Conservation (phyloP, 129 eudicot species). For the Pittosporum tobira region DNA sequence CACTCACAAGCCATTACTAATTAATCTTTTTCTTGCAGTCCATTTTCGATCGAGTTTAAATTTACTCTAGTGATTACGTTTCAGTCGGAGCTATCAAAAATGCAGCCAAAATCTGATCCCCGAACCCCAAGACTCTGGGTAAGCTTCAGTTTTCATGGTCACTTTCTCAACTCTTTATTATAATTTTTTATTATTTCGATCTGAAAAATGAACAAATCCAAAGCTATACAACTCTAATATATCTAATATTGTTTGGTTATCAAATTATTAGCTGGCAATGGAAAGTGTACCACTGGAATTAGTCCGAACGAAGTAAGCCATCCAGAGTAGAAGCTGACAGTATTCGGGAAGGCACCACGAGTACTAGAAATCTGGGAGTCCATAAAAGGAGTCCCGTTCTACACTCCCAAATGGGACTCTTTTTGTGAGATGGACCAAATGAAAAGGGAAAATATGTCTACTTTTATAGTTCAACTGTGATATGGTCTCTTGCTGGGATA, state of each 20-base stretch:
- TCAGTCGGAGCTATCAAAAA: slow-evolving; percentile 47
- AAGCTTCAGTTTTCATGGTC: slow-evolving; percentile 12
- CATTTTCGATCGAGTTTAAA: slow-evolving; percentile 75
- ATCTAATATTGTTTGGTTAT: background rate
- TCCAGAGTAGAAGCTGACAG: too few relatives aligned
- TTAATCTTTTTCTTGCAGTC: slow-evolving; percentile 34
- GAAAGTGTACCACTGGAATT: slow-evolving; percentile 72
- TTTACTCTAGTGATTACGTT: slow-evolving; percentile 52
- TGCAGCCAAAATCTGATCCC: slow-evolving; percentile 56
- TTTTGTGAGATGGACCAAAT: too few relatives aligned
- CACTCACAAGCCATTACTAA: background rate
- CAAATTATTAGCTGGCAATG: slow-evolving; percentile 52
- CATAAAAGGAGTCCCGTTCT: too few relatives aligned
- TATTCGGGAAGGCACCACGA: too few relatives aligned
- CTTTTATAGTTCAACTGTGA: too few relatives aligned
- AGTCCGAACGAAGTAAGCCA: slow-evolving; percentile 41
- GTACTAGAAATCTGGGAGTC: too few relatives aligned
- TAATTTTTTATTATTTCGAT: background rate
- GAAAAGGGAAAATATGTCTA: too few relatives aligned
- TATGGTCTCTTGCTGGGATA: too few relatives aligned
- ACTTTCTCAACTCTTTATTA: background rate
- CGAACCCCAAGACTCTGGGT: slow-evolving; percentile 60
- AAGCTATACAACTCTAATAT: background rate
- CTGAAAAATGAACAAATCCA: background rate
- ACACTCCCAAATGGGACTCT: too few relatives aligned